Conservation (phyloP, 2,329 filamentous ascomycete species). For the Fusarium sp. region DNA sequence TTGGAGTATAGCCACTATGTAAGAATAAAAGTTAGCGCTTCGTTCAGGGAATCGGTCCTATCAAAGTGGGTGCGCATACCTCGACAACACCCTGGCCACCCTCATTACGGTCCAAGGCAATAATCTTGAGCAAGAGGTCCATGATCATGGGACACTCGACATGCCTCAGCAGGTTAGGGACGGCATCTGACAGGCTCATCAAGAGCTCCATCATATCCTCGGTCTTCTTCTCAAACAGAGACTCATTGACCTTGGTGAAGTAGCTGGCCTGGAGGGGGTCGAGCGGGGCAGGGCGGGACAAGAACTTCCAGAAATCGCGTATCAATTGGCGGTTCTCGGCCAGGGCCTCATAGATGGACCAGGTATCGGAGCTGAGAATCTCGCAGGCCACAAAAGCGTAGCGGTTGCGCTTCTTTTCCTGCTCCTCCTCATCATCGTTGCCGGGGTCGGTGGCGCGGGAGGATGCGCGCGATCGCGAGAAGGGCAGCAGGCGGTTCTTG, state of each 20-base stretch:
- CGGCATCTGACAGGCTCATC: constrained; percentile 83
- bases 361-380: constrained; percentile 93
- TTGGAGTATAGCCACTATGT: constrained; percentile 89
- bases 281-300: constrained; percentile 84
- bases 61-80: constrained; percentile 61
- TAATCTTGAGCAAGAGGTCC: constrained; percentile 96
- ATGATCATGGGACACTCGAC: constrained; percentile 99
- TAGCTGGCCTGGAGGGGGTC: constrained; percentile 96
- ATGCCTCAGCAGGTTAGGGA: constrained; percentile 88
- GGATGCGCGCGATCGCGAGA: constrained; percentile 64
- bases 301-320: constrained; percentile 89
- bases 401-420: constrained; percentile 90
- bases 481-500: constrained; percentile 57
- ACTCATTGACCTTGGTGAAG: constrained; percentile 98
- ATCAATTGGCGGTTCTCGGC: constrained; percentile 85
- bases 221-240: constrained; percentile 97
- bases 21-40: constrained; percentile 34
- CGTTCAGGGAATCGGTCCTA: background rate
- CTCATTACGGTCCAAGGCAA: constrained; percentile 93
- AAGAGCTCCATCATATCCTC: constrained; percentile 95
- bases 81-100: constrained; percentile 94
- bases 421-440: constrained; percentile 74
- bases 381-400: constrained; percentile 95
- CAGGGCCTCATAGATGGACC: constrained; percentile 94
- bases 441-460: constrained; percentile 62